Percentiles rank a stretch among this genome's conserved stretches.
phyloP scores from a whole-genome alignment of 1,284 basidiomycete genomes.

The Nidula niveotomentosa region DNA sequence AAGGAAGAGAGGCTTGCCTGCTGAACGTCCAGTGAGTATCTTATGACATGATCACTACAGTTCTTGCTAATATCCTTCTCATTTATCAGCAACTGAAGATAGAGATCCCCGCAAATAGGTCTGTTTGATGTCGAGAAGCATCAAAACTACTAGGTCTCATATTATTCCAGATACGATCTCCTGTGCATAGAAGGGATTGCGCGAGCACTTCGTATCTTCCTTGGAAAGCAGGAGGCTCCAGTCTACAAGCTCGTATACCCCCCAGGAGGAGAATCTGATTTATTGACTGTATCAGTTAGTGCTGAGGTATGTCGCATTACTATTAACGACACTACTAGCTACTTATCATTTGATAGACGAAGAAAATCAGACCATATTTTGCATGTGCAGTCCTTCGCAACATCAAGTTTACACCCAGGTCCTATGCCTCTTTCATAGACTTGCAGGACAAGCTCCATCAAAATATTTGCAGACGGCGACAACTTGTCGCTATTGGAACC shows the following conservation, averaged over 20 bases:
- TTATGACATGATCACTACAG: background rate
- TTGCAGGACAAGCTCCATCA: constrained; percentile 98
- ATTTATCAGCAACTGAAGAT: constrained; percentile 88
- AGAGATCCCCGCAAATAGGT: constrained; percentile 96
- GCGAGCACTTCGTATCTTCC: constrained; percentile 85
- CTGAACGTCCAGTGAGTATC: constrained; percentile 72
- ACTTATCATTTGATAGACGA: constrained; percentile 47
- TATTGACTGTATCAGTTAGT: constrained; percentile 70
- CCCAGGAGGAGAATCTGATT: constrained; percentile 57
- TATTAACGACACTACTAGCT: background rate
- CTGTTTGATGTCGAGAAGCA: constrained; percentile 7
- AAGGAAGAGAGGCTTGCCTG: constrained; percentile 79
- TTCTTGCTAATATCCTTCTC: constrained; percentile 3
- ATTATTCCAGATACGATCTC: constrained; percentile 84
- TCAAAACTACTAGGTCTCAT: background rate
- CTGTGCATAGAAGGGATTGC: constrained; percentile 97
- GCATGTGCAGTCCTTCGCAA: constrained; percentile 91
- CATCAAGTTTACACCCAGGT: constrained; percentile 84
- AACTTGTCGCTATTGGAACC: constrained; percentile 96
- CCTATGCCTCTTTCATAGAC: constrained; percentile 98
- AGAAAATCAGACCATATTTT: constrained; percentile 87
- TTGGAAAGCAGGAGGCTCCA: constrained; percentile 72
- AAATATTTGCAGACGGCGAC: constrained; percentile 89
- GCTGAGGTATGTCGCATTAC: constrained; percentile 57
- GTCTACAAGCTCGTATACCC: constrained; percentile 74